Conservation (phyloP, 805 yeast species). For the Cyberlindnera americana region DNA sequence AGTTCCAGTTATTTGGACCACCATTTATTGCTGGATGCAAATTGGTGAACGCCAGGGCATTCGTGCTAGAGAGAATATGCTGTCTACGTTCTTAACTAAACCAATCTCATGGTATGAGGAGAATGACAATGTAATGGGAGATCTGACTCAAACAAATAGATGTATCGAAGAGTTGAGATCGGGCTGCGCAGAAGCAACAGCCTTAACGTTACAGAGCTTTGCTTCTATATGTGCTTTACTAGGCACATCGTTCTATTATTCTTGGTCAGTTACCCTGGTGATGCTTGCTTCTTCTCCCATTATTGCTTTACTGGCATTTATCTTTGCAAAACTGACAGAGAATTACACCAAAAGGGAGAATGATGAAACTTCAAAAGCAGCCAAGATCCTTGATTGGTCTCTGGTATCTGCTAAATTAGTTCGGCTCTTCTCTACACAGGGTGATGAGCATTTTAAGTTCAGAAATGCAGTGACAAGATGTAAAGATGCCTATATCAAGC, state of each 20-base stretch:
- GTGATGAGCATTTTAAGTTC: constrained; percentile 46
- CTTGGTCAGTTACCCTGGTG: constrained; percentile 83
- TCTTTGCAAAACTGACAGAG: constrained; percentile 51
- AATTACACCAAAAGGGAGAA: constrained; percentile 56
- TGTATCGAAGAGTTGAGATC: constrained; percentile 70
- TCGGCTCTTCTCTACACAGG: constrained; percentile 55
- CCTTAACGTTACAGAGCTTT: constrained; percentile 48
- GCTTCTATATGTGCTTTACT: constrained; percentile 53
- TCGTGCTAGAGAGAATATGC: constrained; percentile 48
- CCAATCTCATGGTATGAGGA: constrained; percentile 62
- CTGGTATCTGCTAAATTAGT: constrained; percentile 57
- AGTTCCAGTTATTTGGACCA: constrained; percentile 46
- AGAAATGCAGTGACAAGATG: constrained; percentile 27
- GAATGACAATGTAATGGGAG: constrained; percentile 55
- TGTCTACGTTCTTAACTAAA: constrained; percentile 41
- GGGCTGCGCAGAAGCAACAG: constrained; percentile 65
- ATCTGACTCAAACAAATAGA: constrained; percentile 60
- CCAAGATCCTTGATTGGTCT: constrained; percentile 69
- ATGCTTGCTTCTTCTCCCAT: constrained; percentile 74
- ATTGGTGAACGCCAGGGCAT: constrained; percentile 70
- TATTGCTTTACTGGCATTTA: constrained; percentile 44
- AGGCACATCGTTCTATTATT: constrained; percentile 64
- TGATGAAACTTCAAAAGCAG: constrained; percentile 45
- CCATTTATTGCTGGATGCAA: constrained; percentile 58
- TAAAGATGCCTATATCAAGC: constrained; percentile 38